A percentile compares a stretch with the other conserved stretches of the same genome.
phyloP scores from a whole-genome alignment of 345 rosid species.

The Euclidium syriacum region DNA sequence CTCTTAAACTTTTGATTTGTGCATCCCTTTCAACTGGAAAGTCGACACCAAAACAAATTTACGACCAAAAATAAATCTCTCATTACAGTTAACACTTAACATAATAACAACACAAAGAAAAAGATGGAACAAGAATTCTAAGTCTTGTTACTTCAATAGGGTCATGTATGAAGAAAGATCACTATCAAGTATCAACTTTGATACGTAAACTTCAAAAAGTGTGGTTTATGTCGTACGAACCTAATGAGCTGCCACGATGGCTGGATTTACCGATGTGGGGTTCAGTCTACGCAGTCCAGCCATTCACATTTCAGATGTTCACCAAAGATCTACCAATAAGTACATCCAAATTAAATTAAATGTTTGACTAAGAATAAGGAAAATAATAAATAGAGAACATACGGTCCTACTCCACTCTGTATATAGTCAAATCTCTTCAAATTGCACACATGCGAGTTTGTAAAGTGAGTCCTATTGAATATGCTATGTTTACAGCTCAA shows the following conservation, averaged over 20 bases:
- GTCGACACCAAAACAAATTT: not conserved
- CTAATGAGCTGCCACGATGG: conserved; percentile 19
- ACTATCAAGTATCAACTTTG: conserved; percentile 19
- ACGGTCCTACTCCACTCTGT: conserved; percentile 23
- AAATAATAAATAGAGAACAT: not conserved
- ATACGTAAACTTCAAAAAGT: conserved; percentile 24
- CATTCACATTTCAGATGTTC: conserved; percentile 21
- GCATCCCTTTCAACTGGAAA: not conserved
- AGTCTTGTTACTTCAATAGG: conserved; percentile 18
- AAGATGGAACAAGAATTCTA: not conserved
- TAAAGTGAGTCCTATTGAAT: not conserved
- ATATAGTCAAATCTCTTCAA: conserved; percentile 7
- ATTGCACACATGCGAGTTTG: conserved; percentile 21
- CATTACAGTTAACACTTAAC: not conserved
- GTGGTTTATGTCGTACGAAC: conserved; percentile 7
- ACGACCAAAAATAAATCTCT: not conserved
- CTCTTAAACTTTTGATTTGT: too few species aligned
- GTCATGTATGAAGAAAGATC: conserved; percentile 12
- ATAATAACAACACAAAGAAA: conserved; percentile 7
- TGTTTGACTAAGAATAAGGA: conserved; percentile 12
- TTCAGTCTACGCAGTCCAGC: conserved; percentile 18
- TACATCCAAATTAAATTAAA: conserved; percentile 7
- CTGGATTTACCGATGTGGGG: conserved; percentile 19
- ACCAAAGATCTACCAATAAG: conserved; percentile 21
- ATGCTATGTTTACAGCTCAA: conserved; percentile 19